These are phyloP conservation scores for Coniochaeta sp. DNA, from an alignment of 2,329 filamentous ascomycete species.

Conservation along the genomic window DNA sequence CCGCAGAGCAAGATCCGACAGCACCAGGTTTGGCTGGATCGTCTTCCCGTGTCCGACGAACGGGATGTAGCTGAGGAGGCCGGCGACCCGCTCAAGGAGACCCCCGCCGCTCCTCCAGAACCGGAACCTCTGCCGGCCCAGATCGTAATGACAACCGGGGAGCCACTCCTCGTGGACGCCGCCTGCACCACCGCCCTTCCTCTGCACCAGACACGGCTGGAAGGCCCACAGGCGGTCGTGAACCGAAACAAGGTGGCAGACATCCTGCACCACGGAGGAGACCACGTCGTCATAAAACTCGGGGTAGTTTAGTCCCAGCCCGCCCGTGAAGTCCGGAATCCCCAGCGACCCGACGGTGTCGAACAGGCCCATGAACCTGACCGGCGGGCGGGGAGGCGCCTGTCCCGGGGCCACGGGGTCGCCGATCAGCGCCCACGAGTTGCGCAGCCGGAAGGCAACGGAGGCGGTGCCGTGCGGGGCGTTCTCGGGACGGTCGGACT, in stretches of 20 bases:
- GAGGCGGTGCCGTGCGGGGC: no score
- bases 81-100: neutral
- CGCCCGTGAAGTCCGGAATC: constrained; percentile 12
- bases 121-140: no score
- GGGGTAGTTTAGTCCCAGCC: constrained; percentile 16
- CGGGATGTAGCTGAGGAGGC: neutral
- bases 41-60: neutral
- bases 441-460: no score
- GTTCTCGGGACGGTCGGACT: no score
- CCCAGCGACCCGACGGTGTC: neutral
- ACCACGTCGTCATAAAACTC: constrained; percentile 17
- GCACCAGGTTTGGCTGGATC: constrained; percentile 4
- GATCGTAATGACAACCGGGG: constrained; percentile 16
- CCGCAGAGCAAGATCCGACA: no score
- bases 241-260: constrained; percentile 15
- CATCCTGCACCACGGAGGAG: constrained; percentile 16
- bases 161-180: constrained; percentile 15
- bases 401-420: no score
- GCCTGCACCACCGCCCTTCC: neutral
- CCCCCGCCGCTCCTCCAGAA: neutral
- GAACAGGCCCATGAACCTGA: no score
- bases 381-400: no score
- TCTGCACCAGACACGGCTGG: no score
- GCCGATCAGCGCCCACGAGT: no score
- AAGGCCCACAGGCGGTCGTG: no score